Conservation (phyloP, 78 protist species). For the Dictyostelium discoideum region DNA sequence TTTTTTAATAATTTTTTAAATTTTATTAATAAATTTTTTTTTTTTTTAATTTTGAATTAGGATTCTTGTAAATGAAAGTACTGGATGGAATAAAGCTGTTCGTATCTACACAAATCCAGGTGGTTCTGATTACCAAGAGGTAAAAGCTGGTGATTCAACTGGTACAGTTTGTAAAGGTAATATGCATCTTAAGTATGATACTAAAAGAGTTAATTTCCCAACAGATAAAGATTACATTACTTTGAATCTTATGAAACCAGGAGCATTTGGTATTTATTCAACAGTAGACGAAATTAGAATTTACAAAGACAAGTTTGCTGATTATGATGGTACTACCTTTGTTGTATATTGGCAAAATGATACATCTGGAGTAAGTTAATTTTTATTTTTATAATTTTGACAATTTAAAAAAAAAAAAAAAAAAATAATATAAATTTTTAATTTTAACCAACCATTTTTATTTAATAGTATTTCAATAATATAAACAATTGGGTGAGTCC, state of each 20-base stretch:
- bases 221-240: not conserved
- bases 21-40: too few species aligned
- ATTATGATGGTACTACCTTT: not conserved
- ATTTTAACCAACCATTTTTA: too few species aligned
- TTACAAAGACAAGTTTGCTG: not conserved
- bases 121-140: not conserved
- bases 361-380: not conserved
- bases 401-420: too few species aligned
- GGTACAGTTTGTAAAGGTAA: not conserved
- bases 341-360: not conserved
- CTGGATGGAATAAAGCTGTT: not conserved
- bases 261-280: not conserved
- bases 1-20: too few species aligned
- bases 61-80: not conserved
- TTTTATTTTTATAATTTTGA: too few species aligned
- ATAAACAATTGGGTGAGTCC: too few species aligned
- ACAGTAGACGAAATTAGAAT: not conserved
- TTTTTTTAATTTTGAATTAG: not conserved
- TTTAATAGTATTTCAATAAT: too few species aligned
- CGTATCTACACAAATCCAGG: not conserved
- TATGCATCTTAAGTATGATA: not conserved
- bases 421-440: too few species aligned
- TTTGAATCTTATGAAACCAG: not conserved
- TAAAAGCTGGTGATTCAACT: not conserved
- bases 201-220: not conserved